These are phyloP conservation scores for Alternaria consortialis DNA, from an alignment of 2,329 filamentous ascomycete genomes.

Conservation along the genomic window DNA sequence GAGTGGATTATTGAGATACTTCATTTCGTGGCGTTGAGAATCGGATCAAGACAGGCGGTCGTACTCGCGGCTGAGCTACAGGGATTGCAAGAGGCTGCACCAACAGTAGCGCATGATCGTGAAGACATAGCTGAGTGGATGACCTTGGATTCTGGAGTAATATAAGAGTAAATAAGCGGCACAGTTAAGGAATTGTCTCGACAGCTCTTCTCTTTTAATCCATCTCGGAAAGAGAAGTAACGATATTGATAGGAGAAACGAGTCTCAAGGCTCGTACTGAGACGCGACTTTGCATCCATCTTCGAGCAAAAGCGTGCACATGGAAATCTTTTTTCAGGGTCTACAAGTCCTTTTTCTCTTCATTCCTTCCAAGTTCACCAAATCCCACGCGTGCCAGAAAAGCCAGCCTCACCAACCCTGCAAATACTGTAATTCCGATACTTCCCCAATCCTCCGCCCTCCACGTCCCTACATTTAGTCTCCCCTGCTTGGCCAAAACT, in stretches of 20 bases:
- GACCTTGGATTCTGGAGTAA: not conserved
- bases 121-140: conserved; percentile 3
- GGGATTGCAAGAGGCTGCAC: conserved; percentile 9
- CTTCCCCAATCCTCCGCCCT: conserved; percentile 44
- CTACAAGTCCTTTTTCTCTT: conserved; percentile 7
- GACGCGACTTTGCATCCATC: not conserved
- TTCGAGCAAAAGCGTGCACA: not conserved
- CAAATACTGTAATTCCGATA: conserved; percentile 40
- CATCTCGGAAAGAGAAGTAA: not conserved
- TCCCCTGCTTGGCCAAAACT: conserved; percentile 24
- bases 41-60: conserved; percentile 40
- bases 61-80: conserved; percentile 35
- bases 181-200: not conserved
- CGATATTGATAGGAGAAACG: not conserved
- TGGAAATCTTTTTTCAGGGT: not conserved
- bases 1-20: conserved; percentile 36
- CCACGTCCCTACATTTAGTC: conserved; percentile 26
- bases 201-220: not conserved
- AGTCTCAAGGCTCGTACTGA: not conserved
- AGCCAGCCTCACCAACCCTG: conserved; percentile 28
- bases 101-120: not conserved
- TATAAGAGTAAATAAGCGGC: not conserved
- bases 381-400: conserved; percentile 34
- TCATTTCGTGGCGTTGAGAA: conserved; percentile 31
- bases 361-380: conserved; percentile 4